Conservation (phyloP, 2,329 filamentous ascomycete species). For the Aspergillus aculeatinus region DNA sequence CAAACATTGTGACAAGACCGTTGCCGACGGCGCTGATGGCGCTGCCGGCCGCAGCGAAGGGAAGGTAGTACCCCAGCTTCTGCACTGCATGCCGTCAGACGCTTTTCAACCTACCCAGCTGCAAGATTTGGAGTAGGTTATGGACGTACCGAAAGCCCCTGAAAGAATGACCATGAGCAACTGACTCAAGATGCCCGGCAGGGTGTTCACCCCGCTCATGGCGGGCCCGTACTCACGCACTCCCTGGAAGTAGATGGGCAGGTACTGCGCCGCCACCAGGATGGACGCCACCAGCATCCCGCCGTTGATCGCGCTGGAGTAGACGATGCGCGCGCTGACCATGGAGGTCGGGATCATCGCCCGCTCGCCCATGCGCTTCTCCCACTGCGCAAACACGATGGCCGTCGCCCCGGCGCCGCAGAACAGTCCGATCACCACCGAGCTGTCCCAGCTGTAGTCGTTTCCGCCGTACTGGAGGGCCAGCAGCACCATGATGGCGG, state of each 20-base stretch:
- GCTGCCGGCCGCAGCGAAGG: slow-evolving; percentile 40
- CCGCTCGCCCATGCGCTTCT: slow-evolving; percentile 41
- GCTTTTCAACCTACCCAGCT: too few relatives aligned
- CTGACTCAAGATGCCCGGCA: background rate
- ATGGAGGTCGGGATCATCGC: slow-evolving; percentile 44
- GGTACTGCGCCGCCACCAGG: background rate
- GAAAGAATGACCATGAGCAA: too few relatives aligned
- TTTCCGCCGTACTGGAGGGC: background rate
- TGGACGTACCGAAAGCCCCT: too few relatives aligned
- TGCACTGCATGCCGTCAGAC: too few relatives aligned
- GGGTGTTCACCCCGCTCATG: background rate
- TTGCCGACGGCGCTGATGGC: slow-evolving; percentile 40
- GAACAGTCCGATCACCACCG: background rate
- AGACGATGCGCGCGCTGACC: slow-evolving; percentile 20
- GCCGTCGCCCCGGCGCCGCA: background rate
- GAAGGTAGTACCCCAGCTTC: slow-evolving; percentile 40
- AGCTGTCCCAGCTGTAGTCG: background rate
- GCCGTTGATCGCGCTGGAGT: slow-evolving; percentile 31
- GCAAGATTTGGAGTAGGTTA: too few relatives aligned
- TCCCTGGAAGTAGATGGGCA: background rate
- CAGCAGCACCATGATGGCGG: slow-evolving; percentile 15
- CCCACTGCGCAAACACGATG: slow-evolving; percentile 15
- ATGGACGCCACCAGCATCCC: background rate
- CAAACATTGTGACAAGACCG: slow-evolving; percentile 43
- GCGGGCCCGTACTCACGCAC: background rate